A percentile compares a stretch with the other conserved stretches of the same genome.
Evolutionary conservation across 305 asterid genomes (phyloP).

Genomic region (Euphrasia arctica): DNA sequence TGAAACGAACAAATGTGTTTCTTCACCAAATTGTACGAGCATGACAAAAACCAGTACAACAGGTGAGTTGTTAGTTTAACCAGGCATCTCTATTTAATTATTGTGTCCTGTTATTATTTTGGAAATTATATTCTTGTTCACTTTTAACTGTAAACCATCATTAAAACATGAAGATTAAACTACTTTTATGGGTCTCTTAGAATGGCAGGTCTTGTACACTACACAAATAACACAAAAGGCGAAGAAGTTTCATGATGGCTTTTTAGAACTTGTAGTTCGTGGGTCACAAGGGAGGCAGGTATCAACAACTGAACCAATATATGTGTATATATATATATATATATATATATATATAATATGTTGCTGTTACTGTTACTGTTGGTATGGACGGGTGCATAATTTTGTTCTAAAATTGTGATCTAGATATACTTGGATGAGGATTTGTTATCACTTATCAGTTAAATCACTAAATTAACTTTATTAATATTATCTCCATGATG

Average conservation of each 20-base stretch:
- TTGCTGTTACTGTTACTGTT: too few species aligned
- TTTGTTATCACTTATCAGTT: neutral
- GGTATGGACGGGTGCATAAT: conserved; percentile 15
- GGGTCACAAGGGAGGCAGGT: conserved; percentile 90
- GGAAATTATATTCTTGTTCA: conserved; percentile 16
- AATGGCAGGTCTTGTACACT: conserved; percentile 92
- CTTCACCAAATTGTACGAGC: conserved; percentile 52
- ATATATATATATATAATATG: too few species aligned
- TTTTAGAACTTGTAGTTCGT: conserved; percentile 54
- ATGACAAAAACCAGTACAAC: conserved; percentile 39
- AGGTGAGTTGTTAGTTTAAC: conserved; percentile 39
- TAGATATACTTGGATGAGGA: conserved; percentile 3
- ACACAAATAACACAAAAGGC: conserved; percentile 77
- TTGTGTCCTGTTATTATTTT: conserved; percentile 8
- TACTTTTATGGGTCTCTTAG: conserved; percentile 31
- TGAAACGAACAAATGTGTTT: conserved; percentile 47
- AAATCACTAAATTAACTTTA: conserved; percentile 9
- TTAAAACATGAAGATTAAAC: conserved; percentile 10
- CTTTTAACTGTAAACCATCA: neutral
- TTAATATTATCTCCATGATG: neutral
- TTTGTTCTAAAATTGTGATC: conserved; percentile 21
- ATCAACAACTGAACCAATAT: conserved; percentile 25
- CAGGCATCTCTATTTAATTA: conserved; percentile 5
- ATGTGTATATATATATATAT: neutral
- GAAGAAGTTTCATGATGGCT: conserved; percentile 81